Evolutionary conservation across 805 yeast species (phyloP), one percentile per base, ranked within the genome.

Genomic region (Myxozyma geophila): DNA sequence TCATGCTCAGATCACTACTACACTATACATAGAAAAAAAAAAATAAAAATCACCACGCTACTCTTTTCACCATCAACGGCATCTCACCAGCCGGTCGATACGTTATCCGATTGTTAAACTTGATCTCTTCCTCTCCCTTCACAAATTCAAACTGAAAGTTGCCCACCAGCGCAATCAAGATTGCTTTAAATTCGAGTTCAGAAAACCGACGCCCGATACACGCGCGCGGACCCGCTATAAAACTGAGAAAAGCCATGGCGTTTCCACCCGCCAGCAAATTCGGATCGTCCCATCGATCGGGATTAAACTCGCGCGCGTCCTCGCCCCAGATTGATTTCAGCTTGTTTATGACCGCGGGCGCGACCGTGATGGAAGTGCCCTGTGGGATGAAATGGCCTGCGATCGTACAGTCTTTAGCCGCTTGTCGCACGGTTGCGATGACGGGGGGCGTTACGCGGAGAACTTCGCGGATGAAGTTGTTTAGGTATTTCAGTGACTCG

Each of bases 151-250:
- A 58, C 43, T 54, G 47, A 37, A 50, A 64, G 9, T 33, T 47
- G 3, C 66, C 66, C 9, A 64, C 35, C 33, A 64, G 49, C 28
- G 65, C 49, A 10, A 62, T 41, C 41, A 64, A 33, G 19, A 64
- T 47, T 15, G 50, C 15, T 28, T 64, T 64, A 39, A 61, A 61
- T 41, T 64, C 68, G 21, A 62, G 35, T 36, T 64, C 68, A 7
- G 68, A 49, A 17, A 64, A 64, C 39, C 63, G 36, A 19, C 67
- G 56, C 8, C 69, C 69, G 17, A 66, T 66, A 46, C 69, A 66
- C 0, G 64, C 54, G 9, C 69, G 44, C 15, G 64, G 69, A 0
- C 69, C 69, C n/a, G 63, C 60, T 8, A 66, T 19, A 41, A 66
- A 66, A 12, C 67, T 60, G 33, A 66, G 33, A 37, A 56, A 59